A percentile compares a stretch with the other conserved stretches of the same genome.
These are phyloP conservation scores for Erythrobasidium yunnanense DNA, from an alignment of 768 basidiomycete species.

Conservation along the genomic window DNA sequence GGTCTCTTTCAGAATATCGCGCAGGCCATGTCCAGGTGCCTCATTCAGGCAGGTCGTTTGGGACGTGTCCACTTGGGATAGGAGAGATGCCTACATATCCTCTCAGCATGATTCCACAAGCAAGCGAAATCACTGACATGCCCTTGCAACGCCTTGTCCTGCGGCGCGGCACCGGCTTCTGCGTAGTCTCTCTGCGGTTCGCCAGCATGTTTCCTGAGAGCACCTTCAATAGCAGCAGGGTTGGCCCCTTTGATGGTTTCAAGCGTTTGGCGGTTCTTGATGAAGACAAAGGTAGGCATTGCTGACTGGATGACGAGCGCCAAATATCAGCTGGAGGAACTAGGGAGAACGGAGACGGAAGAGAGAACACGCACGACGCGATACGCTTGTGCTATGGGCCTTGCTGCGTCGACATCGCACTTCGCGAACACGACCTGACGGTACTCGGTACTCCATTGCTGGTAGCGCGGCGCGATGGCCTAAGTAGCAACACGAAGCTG, in stretches of 20 bases:
- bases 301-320: slow-evolving; percentile 47
- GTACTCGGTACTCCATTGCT: slow-evolving; percentile 13
- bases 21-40: slow-evolving; percentile 47
- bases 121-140: slow-evolving; percentile 25
- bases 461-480: slow-evolving; percentile 31
- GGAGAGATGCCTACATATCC: slow-evolving; percentile 51
- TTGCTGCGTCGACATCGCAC: slow-evolving; percentile 52
- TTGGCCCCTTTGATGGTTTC: slow-evolving; percentile 35
- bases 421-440: slow-evolving; percentile 53
- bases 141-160: slow-evolving; percentile 35
- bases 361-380: slow-evolving; percentile 9
- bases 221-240: slow-evolving; percentile 28
- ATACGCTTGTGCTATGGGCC: slow-evolving; percentile 57
- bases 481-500: neutral
- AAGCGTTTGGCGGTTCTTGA: slow-evolving; percentile 28
- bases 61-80: slow-evolving; percentile 44
- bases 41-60: slow-evolving; percentile 67
- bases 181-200: slow-evolving; percentile 6
- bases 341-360: neutral
- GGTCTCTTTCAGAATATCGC: slow-evolving; percentile 48
- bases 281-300: slow-evolving; percentile 47
- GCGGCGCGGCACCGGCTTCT: neutral
- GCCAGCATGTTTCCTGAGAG: slow-evolving; percentile 33
- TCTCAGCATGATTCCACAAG: slow-evolving; percentile 37
- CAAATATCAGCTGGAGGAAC: neutral